Conservation (phyloP, 108 stramenopile genomes). For the Bacterosira constricta region DNA sequence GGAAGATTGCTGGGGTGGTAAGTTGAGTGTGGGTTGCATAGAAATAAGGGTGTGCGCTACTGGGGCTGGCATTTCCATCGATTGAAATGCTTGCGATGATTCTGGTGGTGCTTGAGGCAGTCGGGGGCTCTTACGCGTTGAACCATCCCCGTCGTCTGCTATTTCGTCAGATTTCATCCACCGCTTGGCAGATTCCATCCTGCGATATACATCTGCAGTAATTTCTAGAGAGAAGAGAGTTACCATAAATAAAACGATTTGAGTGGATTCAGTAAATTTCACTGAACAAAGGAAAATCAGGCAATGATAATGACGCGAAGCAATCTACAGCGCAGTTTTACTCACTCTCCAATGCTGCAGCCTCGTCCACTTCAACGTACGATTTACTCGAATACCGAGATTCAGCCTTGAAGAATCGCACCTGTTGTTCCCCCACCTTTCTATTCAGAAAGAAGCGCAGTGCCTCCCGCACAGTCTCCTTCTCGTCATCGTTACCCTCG, state of each 20-base stretch:
- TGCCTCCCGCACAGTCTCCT: neutral
- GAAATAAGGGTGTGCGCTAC: no score
- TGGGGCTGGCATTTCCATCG: no score
- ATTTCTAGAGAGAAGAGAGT: neutral
- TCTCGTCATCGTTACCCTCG: neutral
- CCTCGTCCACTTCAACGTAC: conserved; percentile 5
- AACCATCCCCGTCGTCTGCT: no score
- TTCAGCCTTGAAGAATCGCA: conserved; percentile 4
- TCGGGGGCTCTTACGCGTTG: no score
- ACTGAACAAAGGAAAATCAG: no score
- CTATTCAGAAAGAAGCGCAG: neutral
- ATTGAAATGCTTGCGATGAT: no score
- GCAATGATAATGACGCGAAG: no score
- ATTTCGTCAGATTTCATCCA: neutral
- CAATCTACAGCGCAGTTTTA: no score
- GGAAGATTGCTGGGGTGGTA: no score
- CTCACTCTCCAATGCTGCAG: conserved; percentile 12
- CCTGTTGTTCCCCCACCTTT: neutral
- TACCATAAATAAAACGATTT: neutral
- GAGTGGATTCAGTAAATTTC: no score
- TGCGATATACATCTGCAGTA: neutral
- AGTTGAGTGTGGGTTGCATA: no score
- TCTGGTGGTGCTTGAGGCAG: no score
- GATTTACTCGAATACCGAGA: neutral
- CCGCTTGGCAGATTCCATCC: conserved; percentile 4